Percentiles rank a stretch among this genome's conserved stretches.
phyloP scores from a whole-genome alignment of 208 protist species.

The Herpetomonas tarakana region DNA sequence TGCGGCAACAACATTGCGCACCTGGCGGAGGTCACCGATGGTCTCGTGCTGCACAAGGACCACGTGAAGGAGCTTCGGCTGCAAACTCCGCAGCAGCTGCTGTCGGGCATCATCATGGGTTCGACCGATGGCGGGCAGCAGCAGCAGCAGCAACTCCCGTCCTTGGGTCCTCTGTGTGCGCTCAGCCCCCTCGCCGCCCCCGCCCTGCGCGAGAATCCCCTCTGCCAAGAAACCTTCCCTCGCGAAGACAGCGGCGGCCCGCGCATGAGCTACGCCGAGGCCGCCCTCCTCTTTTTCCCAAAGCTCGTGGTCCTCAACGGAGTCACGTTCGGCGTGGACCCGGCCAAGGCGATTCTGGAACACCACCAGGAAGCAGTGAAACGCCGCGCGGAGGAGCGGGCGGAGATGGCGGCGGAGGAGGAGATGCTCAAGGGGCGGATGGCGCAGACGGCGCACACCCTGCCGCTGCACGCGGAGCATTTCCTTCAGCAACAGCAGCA shows the following conservation, averaged over 20 bases:
- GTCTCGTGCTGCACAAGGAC: conserved; percentile 31
- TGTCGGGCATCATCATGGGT: background rate
- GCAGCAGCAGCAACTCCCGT: background rate
- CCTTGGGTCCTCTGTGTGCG: too few species aligned
- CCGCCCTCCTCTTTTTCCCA: conserved; percentile 32
- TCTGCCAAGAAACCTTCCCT: conserved; percentile 13
- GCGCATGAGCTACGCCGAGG: conserved; percentile 29
- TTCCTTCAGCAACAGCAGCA: too few species aligned
- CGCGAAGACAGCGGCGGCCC: background rate
- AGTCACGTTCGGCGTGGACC: conserved; percentile 48
- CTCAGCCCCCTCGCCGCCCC: background rate
- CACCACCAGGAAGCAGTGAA: conserved; percentile 7
- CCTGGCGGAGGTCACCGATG: conserved; percentile 28
- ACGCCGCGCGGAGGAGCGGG: background rate
- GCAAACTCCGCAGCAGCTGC: conserved; percentile 18
- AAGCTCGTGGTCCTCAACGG: conserved; percentile 54
- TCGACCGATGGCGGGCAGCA: too few species aligned
- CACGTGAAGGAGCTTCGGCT: conserved; percentile 56
- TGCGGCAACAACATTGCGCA: conserved; percentile 55
- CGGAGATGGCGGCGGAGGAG: background rate
- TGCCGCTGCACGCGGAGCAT: too few species aligned
- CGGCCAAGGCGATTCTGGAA: conserved; percentile 19
- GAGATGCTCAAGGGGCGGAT: background rate
- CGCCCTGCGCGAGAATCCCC: conserved; percentile 37
- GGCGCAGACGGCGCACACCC: too few species aligned